phyloP scores from a whole-genome alignment of 352 stramenopile species.

The Pythium dissimile region DNA sequence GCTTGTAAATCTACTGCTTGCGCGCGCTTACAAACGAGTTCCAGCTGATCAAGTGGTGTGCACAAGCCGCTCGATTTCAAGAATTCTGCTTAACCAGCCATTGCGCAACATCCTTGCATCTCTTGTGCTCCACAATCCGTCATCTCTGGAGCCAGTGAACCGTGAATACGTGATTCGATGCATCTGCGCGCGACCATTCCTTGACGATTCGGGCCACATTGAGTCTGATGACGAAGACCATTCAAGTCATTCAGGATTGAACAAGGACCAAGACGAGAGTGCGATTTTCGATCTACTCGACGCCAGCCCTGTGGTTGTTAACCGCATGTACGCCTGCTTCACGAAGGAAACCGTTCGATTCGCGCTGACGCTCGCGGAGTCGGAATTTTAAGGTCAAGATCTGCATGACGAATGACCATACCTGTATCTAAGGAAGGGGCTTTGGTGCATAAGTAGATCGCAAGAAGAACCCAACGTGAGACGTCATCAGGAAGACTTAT shows the following conservation, averaged over 20 bases:
- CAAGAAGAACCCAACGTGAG: no score
- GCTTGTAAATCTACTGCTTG: slow-evolving; percentile 20
- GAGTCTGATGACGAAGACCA: slow-evolving; percentile 21
- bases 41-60: slow-evolving; percentile 13
- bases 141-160: slow-evolving; percentile 38
- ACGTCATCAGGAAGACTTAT: no score
- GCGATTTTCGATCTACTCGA: slow-evolving; percentile 29
- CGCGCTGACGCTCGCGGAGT: slow-evolving; percentile 61
- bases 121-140: slow-evolving; percentile 46
- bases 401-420: no score
- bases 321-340: slow-evolving; percentile 79
- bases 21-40: background rate
- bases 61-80: slow-evolving; percentile 31
- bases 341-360: slow-evolving; percentile 77
- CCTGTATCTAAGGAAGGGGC: no score
- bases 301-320: slow-evolving; percentile 65
- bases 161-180: slow-evolving; percentile 79
- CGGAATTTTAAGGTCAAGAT: slow-evolving; percentile 50
- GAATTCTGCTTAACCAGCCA: slow-evolving; percentile 29
- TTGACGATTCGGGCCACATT: slow-evolving; percentile 32
- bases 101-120: slow-evolving; percentile 35
- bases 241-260: background rate
- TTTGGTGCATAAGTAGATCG: no score
- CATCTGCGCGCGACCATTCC: slow-evolving; percentile 64
- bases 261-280: slow-evolving; percentile 16